Evolutionary conservation across 768 basidiomycete species (phyloP), one percentile per base, ranked within the genome.

Genomic region (Macrolepiota dolichaula): DNA sequence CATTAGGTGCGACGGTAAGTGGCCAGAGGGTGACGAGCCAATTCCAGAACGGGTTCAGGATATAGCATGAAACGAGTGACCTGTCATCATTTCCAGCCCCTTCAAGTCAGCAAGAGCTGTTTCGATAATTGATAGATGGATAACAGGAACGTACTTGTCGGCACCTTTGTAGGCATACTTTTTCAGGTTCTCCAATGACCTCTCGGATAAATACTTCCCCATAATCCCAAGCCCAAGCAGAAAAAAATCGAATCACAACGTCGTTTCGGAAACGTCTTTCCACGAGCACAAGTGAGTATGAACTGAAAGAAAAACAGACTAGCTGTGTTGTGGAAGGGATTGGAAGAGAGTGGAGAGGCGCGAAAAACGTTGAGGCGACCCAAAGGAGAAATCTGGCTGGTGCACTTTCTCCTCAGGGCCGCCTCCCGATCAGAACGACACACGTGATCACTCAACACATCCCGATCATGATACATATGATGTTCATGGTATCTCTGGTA

Each of bases 21-120:
- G 95, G 95, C 86, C 92, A 96, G 25, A 95, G 79, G 4, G 85
- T 94, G 57, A 96, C 91, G 63, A 96, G 85, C 91, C 91, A 91
- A 36, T 80, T 92, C 94, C 95, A 97, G 74, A 89, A 96, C 2
- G 91, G 91, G 47, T 86, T 84, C 56, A 98, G 77, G 24, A 95
- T 75, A 72, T 89, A 88, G 68, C 83, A 80, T 40, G 92, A 92
- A 1, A 91, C 67, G 35, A 92, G 65, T 9, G 93, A 96, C 71
- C 92, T 94, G 62, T 35, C 38, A 17, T 17, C 38, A 10, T 40
- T 40, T 6, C 47, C 37, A 53, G 12, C 47, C 38, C 7, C 52
- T 61, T 24, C 57, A 37, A 51, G 62, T 59, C 57, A 63, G 53
- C 49, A 59, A 9, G 29, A 35, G 22, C 57, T 35, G n/a, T n/a